phyloP scores from a whole-genome alignment of 768 basidiomycete species.

The Rubroboletus satanas region DNA sequence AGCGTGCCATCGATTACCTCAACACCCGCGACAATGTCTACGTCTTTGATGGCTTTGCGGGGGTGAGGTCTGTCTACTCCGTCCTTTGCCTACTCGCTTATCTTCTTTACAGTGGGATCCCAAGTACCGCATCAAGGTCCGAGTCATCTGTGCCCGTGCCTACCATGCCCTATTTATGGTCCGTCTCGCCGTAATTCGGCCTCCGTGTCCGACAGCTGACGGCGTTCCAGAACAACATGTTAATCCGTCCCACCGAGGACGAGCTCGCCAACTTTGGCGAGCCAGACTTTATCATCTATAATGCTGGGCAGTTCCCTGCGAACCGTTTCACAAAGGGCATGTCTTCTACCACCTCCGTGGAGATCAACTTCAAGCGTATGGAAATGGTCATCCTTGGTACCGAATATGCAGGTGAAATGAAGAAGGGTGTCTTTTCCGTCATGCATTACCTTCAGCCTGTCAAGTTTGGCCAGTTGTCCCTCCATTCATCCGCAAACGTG shows the following conservation, averaged over 20 bases:
- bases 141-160: slow-evolving; percentile 96
- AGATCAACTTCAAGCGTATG: slow-evolving; percentile 99
- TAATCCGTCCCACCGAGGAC: slow-evolving; percentile 94
- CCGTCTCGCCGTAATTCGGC: slow-evolving; percentile 28
- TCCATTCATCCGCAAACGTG: slow-evolving; percentile 98
- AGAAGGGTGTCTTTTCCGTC: slow-evolving; percentile 99
- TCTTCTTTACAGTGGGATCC: slow-evolving; percentile 77
- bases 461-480: slow-evolving; percentile 95
- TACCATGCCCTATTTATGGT: slow-evolving; percentile 99
- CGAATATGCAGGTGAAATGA: slow-evolving; percentile 99
- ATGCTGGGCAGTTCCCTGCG: slow-evolving; percentile 99
- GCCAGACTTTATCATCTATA: slow-evolving; percentile 99
- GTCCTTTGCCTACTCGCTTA: neutral
- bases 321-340: slow-evolving; percentile 99
- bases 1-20: slow-evolving; percentile 97
- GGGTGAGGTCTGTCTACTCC: slow-evolving; percentile 44
- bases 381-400: slow-evolving; percentile 99
- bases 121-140: slow-evolving; percentile 99
- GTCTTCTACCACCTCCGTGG: slow-evolving; percentile 97
- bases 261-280: slow-evolving; percentile 94
- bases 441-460: slow-evolving; percentile 99
- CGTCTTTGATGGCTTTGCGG: slow-evolving; percentile 94
- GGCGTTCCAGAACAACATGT: slow-evolving; percentile 84
- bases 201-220: slow-evolving; percentile 6
- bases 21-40: slow-evolving; percentile 99